Conservation (phyloP, 495 filamentous ascomycete genomes). For the Daldinia caldariorum region DNA sequence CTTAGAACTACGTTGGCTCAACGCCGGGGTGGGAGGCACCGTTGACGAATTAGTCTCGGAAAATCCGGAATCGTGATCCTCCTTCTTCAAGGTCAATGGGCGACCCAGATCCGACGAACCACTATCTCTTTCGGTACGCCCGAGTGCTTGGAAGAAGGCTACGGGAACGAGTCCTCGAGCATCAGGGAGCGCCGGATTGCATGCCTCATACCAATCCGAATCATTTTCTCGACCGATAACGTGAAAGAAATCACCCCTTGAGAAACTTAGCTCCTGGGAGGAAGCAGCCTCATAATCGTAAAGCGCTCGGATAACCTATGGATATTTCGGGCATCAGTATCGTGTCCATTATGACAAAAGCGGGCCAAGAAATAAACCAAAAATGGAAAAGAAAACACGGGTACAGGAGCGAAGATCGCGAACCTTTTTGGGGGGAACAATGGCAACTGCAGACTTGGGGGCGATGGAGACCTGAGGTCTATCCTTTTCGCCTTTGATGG, state of each 20-base stretch:
- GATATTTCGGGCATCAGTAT: slow-evolving; percentile 45
- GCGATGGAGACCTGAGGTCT: slow-evolving; percentile 87
- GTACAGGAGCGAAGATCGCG: slow-evolving; percentile 45
- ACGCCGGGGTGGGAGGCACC: slow-evolving; percentile 56
- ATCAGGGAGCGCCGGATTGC: slow-evolving; percentile 89
- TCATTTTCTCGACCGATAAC: slow-evolving; percentile 97
- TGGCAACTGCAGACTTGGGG: slow-evolving; percentile 92
- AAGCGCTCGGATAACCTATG: slow-evolving; percentile 93
- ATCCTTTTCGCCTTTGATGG: slow-evolving; percentile 85
- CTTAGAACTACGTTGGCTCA: slow-evolving; percentile 63
- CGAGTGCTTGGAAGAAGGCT: slow-evolving; percentile 88
- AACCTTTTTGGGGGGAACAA: slow-evolving; percentile 97
- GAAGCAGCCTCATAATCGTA: slow-evolving; percentile 87
- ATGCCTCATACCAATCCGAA: slow-evolving; percentile 96
- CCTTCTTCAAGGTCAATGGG: slow-evolving; percentile 62
- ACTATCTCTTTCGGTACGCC: slow-evolving; percentile 89
- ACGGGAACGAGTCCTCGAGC: slow-evolving; percentile 93
- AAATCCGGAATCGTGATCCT: slow-evolving; percentile 50
- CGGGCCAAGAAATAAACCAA: slow-evolving; percentile 9
- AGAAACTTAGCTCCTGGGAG: slow-evolving; percentile 85
- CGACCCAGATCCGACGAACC: slow-evolving; percentile 75
- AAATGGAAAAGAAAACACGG: slow-evolving; percentile 27
- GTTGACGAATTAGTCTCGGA: slow-evolving; percentile 68
- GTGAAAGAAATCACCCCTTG: slow-evolving; percentile 96
- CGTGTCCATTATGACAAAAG: slow-evolving; percentile 20